A percentile compares a stretch with the other conserved stretches of the same genome.
These are phyloP conservation scores for Phoenix roebelenii DNA, from an alignment of 176 grass and related monocot genomes.

Conservation along the genomic window DNA sequence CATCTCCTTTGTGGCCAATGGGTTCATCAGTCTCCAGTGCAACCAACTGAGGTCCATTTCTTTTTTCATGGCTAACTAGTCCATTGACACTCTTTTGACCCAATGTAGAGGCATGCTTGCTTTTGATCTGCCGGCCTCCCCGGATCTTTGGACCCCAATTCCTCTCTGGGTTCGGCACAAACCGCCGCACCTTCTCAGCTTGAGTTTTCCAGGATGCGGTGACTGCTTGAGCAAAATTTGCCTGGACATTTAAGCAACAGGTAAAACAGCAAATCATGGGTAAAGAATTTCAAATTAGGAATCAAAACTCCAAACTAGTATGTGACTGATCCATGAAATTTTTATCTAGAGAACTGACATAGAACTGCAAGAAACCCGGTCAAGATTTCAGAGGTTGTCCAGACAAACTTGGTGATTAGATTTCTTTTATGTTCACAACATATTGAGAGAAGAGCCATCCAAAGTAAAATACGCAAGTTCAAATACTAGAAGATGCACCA, in stretches of 20 bases:
- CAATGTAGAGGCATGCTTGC: conserved; percentile 67
- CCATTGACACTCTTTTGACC: conserved; percentile 41
- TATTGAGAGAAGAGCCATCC: too few species aligned
- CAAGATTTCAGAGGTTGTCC: too few species aligned
- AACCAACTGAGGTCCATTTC: conserved; percentile 21
- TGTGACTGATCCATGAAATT: neutral
- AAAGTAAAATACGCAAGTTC: too few species aligned
- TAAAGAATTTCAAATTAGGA: neutral
- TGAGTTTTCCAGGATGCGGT: conserved; percentile 77
- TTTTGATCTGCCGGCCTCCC: conserved; percentile 80
- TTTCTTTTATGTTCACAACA: too few species aligned
- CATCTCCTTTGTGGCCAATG: conserved; percentile 10
- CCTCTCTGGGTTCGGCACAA: conserved; percentile 84
- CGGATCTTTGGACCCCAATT: conserved; percentile 90
- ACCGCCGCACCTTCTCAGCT: conserved; percentile 70
- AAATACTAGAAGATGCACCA: too few species aligned
- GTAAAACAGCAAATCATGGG: neutral
- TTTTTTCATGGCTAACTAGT: conserved; percentile 24
- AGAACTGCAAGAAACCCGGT: too few species aligned
- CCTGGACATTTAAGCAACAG: conserved; percentile 25
- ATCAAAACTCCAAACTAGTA: neutral
- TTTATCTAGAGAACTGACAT: too few species aligned
- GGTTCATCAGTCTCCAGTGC: conserved; percentile 16
- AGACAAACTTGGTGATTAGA: too few species aligned
- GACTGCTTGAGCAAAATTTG: conserved; percentile 67